phyloP scores from a whole-genome alignment of 2,329 filamentous ascomycete species.

The Leptosphaerulina australis region DNA sequence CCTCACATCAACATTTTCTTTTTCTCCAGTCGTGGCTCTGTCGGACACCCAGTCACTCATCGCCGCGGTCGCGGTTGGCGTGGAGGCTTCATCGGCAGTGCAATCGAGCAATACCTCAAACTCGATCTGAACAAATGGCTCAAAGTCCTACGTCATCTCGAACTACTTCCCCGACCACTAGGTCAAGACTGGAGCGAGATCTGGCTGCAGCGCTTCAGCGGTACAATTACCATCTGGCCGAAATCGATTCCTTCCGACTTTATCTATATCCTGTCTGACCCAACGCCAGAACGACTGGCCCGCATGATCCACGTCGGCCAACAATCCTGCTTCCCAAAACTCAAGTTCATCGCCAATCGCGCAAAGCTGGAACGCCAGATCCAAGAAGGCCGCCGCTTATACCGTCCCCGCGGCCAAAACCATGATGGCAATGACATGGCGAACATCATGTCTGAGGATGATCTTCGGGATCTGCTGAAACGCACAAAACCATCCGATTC shows the following conservation, averaged over 20 bases:
- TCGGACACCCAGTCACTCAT: slow-evolving; percentile 92
- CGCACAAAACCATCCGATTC: slow-evolving; percentile 31
- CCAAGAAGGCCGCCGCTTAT: slow-evolving; percentile 60
- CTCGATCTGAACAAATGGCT: slow-evolving; percentile 98
- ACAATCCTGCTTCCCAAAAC: slow-evolving; percentile 85
- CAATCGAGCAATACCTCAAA: slow-evolving; percentile 93
- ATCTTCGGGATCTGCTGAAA: slow-evolving; percentile 51
- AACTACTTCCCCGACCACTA: slow-evolving; percentile 85
- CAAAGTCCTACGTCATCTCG: slow-evolving; percentile 88
- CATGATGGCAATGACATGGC: slow-evolving; percentile 42
- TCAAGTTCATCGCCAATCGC: slow-evolving; percentile 88
- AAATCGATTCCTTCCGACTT: slow-evolving; percentile 81
- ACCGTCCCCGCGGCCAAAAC: slow-evolving; percentile 40
- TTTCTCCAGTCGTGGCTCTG: slow-evolving; percentile 90
- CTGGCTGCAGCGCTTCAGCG: slow-evolving; percentile 93
- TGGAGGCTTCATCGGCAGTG: slow-evolving; percentile 90
- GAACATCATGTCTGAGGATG: slow-evolving; percentile 55
- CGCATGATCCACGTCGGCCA: slow-evolving; percentile 91
- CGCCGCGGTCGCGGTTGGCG: slow-evolving; percentile 93
- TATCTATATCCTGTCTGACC: slow-evolving; percentile 83
- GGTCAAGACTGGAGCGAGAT: slow-evolving; percentile 97
- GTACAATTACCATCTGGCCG: slow-evolving; percentile 96
- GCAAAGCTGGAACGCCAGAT: slow-evolving; percentile 79
- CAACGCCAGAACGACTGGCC: slow-evolving; percentile 73
- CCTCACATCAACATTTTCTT: slow-evolving; percentile 99